phyloP scores from a whole-genome alignment of 1,139 yeast genomes.

The Yamadazyma epiphylla region DNA sequence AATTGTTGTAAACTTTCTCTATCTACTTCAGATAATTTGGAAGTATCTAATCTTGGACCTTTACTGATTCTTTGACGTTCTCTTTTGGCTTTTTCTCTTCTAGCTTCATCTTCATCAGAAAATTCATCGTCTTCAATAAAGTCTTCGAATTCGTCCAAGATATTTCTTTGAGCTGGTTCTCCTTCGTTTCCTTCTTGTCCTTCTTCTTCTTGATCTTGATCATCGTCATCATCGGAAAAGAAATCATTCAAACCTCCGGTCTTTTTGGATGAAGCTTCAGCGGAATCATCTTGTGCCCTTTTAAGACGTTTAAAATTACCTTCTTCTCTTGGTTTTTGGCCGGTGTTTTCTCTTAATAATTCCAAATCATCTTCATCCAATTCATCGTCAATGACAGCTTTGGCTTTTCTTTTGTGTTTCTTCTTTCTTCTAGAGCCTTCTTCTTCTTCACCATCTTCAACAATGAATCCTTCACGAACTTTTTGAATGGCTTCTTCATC shows the following conservation, averaged over 20 bases:
- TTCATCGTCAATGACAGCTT: conserved; percentile 54
- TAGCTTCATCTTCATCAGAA: conserved; percentile 78
- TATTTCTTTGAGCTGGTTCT: conserved; percentile 36
- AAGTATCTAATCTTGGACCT: conserved; percentile 45
- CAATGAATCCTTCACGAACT: conserved; percentile 90
- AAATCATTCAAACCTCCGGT: conserved; percentile 61
- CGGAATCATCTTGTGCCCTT: conserved; percentile 49
- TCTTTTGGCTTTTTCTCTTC: conserved; percentile 27
- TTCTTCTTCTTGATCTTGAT: conserved; percentile 46
- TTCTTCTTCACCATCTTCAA: conserved; percentile 81
- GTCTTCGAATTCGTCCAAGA: conserved; percentile 86
- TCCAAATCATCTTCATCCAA: conserved; percentile 95
- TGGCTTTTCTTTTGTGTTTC: conserved; percentile 40
- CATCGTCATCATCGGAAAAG: conserved; percentile 77
- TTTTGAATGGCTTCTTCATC: conserved; percentile 72
- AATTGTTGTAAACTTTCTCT: conserved; percentile 91
- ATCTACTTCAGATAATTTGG: conserved; percentile 74
- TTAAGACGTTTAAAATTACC: conserved; percentile 77
- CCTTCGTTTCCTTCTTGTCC: conserved; percentile 51
- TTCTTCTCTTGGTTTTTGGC: conserved; percentile 46
- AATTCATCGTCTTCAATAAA: conserved; percentile 96
- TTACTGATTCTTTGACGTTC: conserved; percentile 34
- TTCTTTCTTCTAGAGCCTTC: conserved; percentile 38
- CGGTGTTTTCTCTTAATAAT: conserved; percentile 84
- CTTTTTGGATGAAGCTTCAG: conserved; percentile 16